Base-by-base conservation (phyloP, 2,329 filamentous ascomycete genomes). In the Aspergillus sp. region DNA sequence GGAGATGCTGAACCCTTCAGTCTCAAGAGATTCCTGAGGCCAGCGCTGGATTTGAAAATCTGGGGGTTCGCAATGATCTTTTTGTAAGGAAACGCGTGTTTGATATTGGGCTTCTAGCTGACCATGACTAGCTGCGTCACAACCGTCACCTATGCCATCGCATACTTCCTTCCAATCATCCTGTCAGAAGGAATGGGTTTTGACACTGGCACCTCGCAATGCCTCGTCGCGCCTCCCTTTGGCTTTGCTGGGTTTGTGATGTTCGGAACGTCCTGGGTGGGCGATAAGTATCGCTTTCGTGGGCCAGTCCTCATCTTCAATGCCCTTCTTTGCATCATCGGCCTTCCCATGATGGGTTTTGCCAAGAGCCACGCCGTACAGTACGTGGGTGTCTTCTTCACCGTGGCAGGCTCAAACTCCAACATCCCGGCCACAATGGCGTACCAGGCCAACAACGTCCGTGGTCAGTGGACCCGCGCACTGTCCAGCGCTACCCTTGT, bases 401-500 rank as follows among this genome's bases (percentile, higher is more conserved):
- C 86, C 27, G 88, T 88, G 0, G 88, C 88, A 0, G 90, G 89
- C 12, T 86, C 87, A 64, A 92, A 92, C 73, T 83, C 87, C 64
- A 95, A 95, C 70, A 80, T 95, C 4, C 91, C 91, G 0, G 82
- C 86, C 3, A 80, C 85, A 41, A 85, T 96, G 78, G 83, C 89
- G 0, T 93, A 91, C 77, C 90, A 93, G 77, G 89, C 90, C 45
- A 95, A 93, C 77, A 96, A 96, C 74, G 88, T 96, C 68, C 86
- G 89, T 53, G 91, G 90, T 0, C 90, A 95, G 76, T 95, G 90
- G 89, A 95, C 93, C 77, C 85, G 91, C 48, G 90, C 90, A 1
- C 86, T 95, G 64, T 88, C 86, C 71, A 89, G 86, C 58, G 89
- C 90, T 2, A 88, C 87, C 0, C 81, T 93, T 2, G 89, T 95